Conservation (phyloP, 345 rosid species). For the Cardamine resedifolia region DNA sequence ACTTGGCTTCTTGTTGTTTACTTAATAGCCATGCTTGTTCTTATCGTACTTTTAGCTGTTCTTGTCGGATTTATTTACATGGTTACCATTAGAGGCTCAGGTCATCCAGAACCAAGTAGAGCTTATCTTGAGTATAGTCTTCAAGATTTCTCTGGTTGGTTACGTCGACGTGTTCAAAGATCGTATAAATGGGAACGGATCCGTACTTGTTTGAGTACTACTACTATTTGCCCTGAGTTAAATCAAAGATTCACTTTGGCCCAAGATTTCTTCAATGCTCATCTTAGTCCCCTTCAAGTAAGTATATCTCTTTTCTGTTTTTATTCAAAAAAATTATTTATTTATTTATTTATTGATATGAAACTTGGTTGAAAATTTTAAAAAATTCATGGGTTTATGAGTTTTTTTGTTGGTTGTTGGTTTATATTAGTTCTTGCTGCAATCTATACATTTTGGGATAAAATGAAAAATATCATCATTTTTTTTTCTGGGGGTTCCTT, state of each 20-base stretch:
- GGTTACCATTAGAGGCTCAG: constrained; percentile 76
- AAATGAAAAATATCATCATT: neutral
- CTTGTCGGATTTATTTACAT: constrained; percentile 73
- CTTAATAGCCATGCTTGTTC: constrained; percentile 70
- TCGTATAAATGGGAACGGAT: constrained; percentile 83
- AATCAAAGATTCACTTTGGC: constrained; percentile 77
- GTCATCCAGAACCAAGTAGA: constrained; percentile 73
- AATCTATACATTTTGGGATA: neutral
- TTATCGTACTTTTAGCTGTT: constrained; percentile 53
- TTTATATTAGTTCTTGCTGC: neutral
- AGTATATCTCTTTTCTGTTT: neutral
- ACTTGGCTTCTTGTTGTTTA: constrained; percentile 74
- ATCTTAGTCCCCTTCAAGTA: constrained; percentile 77
- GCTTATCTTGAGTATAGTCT: constrained; percentile 76
- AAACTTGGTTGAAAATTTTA: neutral
- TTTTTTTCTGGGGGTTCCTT: neutral
- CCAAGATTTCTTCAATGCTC: constrained; percentile 88
- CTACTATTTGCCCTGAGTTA: constrained; percentile 64
- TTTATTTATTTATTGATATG: neutral
- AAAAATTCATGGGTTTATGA: neutral
- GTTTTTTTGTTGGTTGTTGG: neutral
- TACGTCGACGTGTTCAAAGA: constrained; percentile 64
- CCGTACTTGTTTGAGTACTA: constrained; percentile 64
- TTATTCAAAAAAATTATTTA: neutral
- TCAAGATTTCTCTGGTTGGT: constrained; percentile 78